A percentile compares a stretch with the other conserved stretches of the same genome.
Conservation (phyloP, 192 early-diverging fungal species). For the Coemansia sp. region DNA sequence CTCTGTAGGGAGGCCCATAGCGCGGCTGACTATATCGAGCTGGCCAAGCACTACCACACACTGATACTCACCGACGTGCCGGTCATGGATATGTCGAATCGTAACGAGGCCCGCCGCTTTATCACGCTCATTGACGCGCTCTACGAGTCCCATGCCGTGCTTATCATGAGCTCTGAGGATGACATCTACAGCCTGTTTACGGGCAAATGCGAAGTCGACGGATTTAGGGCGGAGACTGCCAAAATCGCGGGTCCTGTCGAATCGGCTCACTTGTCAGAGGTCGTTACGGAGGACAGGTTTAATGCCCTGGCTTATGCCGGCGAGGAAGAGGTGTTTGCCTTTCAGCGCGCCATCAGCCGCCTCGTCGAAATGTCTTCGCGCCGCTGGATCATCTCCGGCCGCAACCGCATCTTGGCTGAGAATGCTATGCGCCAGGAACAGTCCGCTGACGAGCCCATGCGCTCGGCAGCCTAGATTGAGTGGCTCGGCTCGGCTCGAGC, state of each 20-base stretch:
- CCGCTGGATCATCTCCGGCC: slow-evolving; percentile 60
- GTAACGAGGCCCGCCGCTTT: slow-evolving; percentile 87
- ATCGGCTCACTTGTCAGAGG: not conserved
- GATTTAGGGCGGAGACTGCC: slow-evolving; percentile 20
- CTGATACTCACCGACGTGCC: slow-evolving; percentile 79
- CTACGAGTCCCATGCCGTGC: slow-evolving; percentile 77
- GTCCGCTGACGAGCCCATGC: slow-evolving; percentile 1
- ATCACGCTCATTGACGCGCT: slow-evolving; percentile 93
- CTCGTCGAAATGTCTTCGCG: slow-evolving; percentile 89
- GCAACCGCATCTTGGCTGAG: slow-evolving; percentile 28
- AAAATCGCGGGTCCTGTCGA: not conserved
- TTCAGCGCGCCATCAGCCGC: slow-evolving; percentile 87
- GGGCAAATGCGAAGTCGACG: slow-evolving; percentile 56
- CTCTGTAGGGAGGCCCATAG: slow-evolving; percentile 74
- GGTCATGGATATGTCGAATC: slow-evolving; percentile 60
- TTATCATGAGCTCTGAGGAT: slow-evolving; percentile 71
- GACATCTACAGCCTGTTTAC: slow-evolving; percentile 69
- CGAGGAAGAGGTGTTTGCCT: slow-evolving; percentile 95
- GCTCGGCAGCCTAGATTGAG: slow-evolving; percentile 6
- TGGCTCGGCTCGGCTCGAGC: slow-evolving; percentile 2
- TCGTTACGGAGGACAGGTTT: slow-evolving; percentile 5
- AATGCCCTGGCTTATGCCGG: slow-evolving; percentile 49
- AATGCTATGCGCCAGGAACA: slow-evolving; percentile 36
- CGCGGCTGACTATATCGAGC: slow-evolving; percentile 88
- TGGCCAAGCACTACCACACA: slow-evolving; percentile 71